Evolutionary conservation across 805 yeast species (phyloP), one percentile per base, ranked within the genome.

Genomic region (Kazachstania taianensis): DNA sequence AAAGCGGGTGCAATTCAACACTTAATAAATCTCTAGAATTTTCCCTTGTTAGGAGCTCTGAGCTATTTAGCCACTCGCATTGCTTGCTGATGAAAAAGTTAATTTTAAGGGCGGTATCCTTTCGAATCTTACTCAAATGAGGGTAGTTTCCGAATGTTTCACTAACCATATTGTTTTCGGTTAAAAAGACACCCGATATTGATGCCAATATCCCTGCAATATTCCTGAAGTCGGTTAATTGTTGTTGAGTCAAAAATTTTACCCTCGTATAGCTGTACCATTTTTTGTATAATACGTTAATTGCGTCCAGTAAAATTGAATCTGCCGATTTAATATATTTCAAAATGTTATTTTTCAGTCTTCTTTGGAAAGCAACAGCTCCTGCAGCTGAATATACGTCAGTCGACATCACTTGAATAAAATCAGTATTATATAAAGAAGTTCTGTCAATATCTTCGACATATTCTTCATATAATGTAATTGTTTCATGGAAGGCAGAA

Each of bases 181-280:
- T 23, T 13, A 34, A 39, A 39, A 80, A 70, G 12, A 77, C 65
- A 22, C 92, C 84, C 31, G 82, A 70, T 0, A 78, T 61, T 0
- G 84, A 72, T 3, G 84, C 83, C 40, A 82, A 53, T 41, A 78
- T 74, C 6, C 87, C 92, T 2, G 84, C 75, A 50, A 69, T 77
- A 49, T 76, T 79, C 42, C 80, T 63, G 53, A 75, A 74, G 17
- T 73, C 67, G n/a, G 58, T 41, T 19, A 56, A 39, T 52, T 72
- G 56, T 45, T 67, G 42, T 44, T 57, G 38, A 36, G 57, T 43
- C 3, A 62, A 36, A 18, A 44, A 48, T 18, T 30, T 33, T 10
- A 15, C 44, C 22, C 34, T 36, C 13, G 43, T 39, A 30, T 42
- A 44, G 10, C 31, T 44, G 20, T 43, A 35, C 55, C 58, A 52